Evolutionary conservation across 164 flowering plant species (phyloP), one percentile per base, ranked within the genome.

Genomic region (Saururus chinensis): DNA sequence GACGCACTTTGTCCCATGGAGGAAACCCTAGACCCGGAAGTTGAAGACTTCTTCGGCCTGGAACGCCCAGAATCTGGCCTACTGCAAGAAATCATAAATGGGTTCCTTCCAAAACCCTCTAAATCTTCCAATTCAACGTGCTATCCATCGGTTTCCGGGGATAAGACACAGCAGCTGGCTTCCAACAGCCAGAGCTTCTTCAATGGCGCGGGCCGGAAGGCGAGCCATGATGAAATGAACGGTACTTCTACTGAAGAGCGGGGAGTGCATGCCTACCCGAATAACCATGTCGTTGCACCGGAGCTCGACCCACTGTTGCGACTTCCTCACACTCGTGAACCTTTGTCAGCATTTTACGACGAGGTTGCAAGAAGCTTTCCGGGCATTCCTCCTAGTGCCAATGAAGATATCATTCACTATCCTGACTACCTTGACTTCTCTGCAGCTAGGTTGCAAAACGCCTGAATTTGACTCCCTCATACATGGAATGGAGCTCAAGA

Each of bases 1-100:
- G 0, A 25, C 0, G 48, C 56, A 19, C 19, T 21, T 6, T 40
- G 49, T 13, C 10, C 56, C 10, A 25, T 30, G 26, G 26, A 25
- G 23, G 35, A 53, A 26, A 51, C 54, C 22, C 52, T 60, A 12
- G 59, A 23, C 58, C 53, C 20, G 24, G 63, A 51, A 7, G 68
- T 68, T 4, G 68, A 59, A 35, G 76, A 74, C 0, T 78, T 86
- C 75, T 81, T 85, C 51, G 71, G 75, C 7, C 59, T 78, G 14
- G 88, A 83, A 59, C 60, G 78, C 0, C 62, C 84, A 0, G 79
- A 76, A 71, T 84, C 96, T 0, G 96, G 96, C 1, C 62, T 89
- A 40, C 59, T 89, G 59, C 75, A 89, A 26, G 89, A 86, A 63
- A 68, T 85, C n/a, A 73, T 89, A 60, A 78, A 79, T 21, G 79